Base-by-base conservation (phyloP, 2,329 filamentous ascomycete genomes). In the Colletotrichum liriopes region DNA sequence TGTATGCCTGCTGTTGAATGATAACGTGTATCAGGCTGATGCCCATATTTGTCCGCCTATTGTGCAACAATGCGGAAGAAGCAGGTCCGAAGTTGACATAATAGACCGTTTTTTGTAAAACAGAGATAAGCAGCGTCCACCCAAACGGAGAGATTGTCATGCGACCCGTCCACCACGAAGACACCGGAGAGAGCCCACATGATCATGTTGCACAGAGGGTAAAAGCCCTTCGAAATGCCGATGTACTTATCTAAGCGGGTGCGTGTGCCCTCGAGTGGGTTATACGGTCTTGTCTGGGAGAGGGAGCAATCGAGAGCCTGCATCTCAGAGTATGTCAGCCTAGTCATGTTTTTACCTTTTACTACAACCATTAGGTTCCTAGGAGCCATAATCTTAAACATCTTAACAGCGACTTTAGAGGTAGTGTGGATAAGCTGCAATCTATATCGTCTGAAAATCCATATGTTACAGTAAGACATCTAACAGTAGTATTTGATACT, bases 201-300 rank as follows among this genome's bases (percentile, higher is more conserved):
- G 20, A 49, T 11, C n/a, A 62, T 51, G n/a, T 32, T 20, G 45
- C 29, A 62, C 18, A 62, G 45, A 11, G 59, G 32, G n/a, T 43
- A 29, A 1, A n/a, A 51, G 16, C 5, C 11, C 9, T 61, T 49
- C 26, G 43, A 49, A 16, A 61, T 39, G 29, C 59, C 32, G 18
- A 51, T 39, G 14, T 18, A 47, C 29, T 39, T 51, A 32, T 23
- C 56, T 29, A 45, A 18, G n/a, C 23, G 39, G 5, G 23, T 29
- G 5, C 11, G 23, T 11, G 4, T 45, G 32, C 29, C 14, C 12
- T 26, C 8, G 16, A 18, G 4, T 18, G 26, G 14, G 14, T 7
- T 20, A 2, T 20, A 2, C 7, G 29, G 14, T 8, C 14, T 32
- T 4, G 4, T 4, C 43, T 23, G 32, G 7, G n/a, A 18, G 3